Base-by-base conservation (phyloP, 2,329 filamentous ascomycete genomes). In the Akanthomyces muscarius region DNA sequence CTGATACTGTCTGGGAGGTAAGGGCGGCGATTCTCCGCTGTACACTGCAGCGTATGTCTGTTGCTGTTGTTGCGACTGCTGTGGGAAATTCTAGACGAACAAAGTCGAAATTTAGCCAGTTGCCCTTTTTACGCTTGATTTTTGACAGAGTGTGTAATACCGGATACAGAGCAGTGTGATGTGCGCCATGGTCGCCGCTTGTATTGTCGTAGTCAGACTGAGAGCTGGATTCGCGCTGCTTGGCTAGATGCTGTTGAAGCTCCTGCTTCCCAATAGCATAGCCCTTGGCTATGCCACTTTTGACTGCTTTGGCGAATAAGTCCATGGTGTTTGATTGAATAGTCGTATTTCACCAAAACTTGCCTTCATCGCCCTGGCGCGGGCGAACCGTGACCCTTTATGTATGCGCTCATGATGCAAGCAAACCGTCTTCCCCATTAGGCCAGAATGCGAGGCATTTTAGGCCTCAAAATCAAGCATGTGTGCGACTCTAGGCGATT, bases 231-330 rank as follows among this genome's bases (percentile, higher is more conserved):
- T 63, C 59, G 45, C 58, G 55, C 58, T 65, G 63, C 56, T 65
- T 66, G n/a, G 51, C 51, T 10, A 65, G 47, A 13, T 61, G 63
- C 52, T 66, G 66, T 52, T 67, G 66, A 5, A 67, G 28, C 10
- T 66, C 63, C 44, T 67, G 66, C 53, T 67, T 65, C 6, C 66
- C 66, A 14, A 55, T 65, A 5, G 66, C 63, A 28, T 64, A 63
- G 2, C 65, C 64, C 33, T 67, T 67, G 25, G 60, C 63, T 5
- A 67, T 61, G 23, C 66, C 66, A 11, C 28, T 63, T 28, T 67
- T 66, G 48, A 65, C 61, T 14, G 62, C 63, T 25, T 64, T 67
- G 3, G 63, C 53, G 14, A 67, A 63, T 16, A 58, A 45, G 41
- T 66, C 66, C 66, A 67, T 67, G 47, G 11, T 28, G n/a, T 25